These are phyloP conservation scores for Pichia sp. DNA, from an alignment of 1,139 yeast genomes.

Conservation along the genomic window DNA sequence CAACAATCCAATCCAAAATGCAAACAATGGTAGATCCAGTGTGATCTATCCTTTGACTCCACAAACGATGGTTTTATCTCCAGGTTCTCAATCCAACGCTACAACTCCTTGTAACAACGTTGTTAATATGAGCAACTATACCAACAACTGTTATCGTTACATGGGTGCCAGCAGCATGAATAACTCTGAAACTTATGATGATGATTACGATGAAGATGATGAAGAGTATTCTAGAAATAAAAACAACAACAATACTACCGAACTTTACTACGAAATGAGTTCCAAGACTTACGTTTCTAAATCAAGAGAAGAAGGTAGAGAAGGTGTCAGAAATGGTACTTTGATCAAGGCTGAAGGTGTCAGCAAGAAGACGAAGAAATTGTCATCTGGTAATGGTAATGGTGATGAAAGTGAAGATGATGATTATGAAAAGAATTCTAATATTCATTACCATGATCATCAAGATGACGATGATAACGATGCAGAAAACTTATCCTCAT, in stretches of 20 bases:
- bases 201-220: neutral
- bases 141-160: neutral
- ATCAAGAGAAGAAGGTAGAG: conserved; percentile 1
- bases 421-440: too few relatives aligned
- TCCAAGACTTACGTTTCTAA: conserved; percentile 8
- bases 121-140: neutral
- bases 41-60: conserved; percentile 11
- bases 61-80: conserved; percentile 2
- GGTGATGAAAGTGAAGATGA: conserved; percentile 2
- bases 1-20: neutral
- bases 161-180: too few relatives aligned
- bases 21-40: neutral
- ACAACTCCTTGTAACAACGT: too few relatives aligned
- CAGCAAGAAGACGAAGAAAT: neutral
- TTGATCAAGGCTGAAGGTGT: conserved; percentile 1
- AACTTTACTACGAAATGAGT: conserved; percentile 6
- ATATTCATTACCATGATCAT: too few relatives aligned
- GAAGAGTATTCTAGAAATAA: too few relatives aligned
- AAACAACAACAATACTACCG: too few relatives aligned
- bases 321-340: conserved; percentile 5
- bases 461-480: neutral
- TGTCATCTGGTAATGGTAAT: neutral
- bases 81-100: neutral
- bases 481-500: neutral
- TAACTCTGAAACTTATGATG: neutral